Conservation (phyloP, 805 yeast genomes). For the Yarrowia yakushimensis region DNA sequence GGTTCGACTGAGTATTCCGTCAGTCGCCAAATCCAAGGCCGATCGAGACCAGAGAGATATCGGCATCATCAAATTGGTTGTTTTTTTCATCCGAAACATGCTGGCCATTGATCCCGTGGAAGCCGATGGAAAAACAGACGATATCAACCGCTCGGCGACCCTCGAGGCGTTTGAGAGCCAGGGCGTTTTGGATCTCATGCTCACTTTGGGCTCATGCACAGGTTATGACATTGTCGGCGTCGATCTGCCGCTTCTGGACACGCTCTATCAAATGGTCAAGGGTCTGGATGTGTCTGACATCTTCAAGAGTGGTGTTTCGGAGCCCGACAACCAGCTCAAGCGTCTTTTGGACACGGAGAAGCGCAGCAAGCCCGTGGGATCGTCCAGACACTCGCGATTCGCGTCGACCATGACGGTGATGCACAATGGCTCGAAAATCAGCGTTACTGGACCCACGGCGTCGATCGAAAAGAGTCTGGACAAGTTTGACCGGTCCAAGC, state of each 20-base stretch:
- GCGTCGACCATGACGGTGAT: conserved; percentile 5
- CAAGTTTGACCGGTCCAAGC: conserved; percentile 1
- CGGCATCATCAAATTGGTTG: conserved; percentile 64
- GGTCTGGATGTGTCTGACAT: conserved; percentile 44
- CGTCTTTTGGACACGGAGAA: neutral
- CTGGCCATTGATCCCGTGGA: conserved; percentile 68
- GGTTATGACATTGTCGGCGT: conserved; percentile 62
- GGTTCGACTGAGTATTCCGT: conserved; percentile 62
- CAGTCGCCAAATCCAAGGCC: conserved; percentile 34
- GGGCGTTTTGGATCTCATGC: conserved; percentile 65
- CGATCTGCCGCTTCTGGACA: conserved; percentile 64
- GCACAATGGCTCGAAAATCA: conserved; percentile 7
- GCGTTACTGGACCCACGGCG: neutral
- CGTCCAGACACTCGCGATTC: conserved; percentile 12
- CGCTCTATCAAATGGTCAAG: conserved; percentile 58
- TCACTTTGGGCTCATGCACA: conserved; percentile 66
- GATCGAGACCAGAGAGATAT: conserved; percentile 70
- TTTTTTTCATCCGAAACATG: conserved; percentile 75
- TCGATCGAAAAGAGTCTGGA: neutral
- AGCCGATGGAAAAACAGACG: conserved; percentile 48
- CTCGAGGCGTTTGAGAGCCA: conserved; percentile 60
- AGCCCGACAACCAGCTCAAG: neutral
- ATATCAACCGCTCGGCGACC: conserved; percentile 60
- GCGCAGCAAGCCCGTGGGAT: neutral
- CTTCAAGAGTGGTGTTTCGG: too few species aligned